Evolutionary conservation across 164 flowering plant species (phyloP), one percentile per base, ranked within the genome.

Genomic region (Annona cherimola): DNA sequence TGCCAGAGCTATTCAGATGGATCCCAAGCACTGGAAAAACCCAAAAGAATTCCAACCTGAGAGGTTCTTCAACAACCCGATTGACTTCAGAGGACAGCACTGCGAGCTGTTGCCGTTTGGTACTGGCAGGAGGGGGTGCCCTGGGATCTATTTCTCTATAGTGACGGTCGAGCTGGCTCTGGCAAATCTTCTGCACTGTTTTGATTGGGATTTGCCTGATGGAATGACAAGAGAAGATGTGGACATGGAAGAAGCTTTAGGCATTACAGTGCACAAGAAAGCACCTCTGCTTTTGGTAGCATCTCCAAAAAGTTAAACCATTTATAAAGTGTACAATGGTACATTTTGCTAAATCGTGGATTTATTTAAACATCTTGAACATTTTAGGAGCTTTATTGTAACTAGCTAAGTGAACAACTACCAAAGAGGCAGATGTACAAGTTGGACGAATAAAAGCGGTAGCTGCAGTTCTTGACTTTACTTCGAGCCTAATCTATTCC

Each of bases 71-170:
- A 40, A 43, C 39, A 45, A 40, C 42, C 4, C 42, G 2, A 26
- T 67, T 20, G 69, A 67, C 42, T 43, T 7, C 14, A 67, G 26
- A 44, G 69, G 69, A 2, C 57, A 67, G 19, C 54, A 67, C 16
- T 67, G n/a, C 18, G 69, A 67, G 5, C 57, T 67, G 11, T 18
- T 67, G 11, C 57, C 69, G 12, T 67, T 67, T 67, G 69, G 69
- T 5, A 55, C 69, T 2, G 69, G 55, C 12, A 18, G 69, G 19
- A 67, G 69, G 16, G 26, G 42, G 18, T 67, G 69, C 39, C 69
- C 69, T n/a, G 69, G 69, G 11, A 67, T 67, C 3, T 8, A 18
- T 44, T 67, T n/a, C 19, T 54, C 45, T 20, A 2, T n/a, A 4
- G 3, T 11, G 42, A 44, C 11, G 20, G 35, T 42, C 12, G 69